Evolutionary conservation across 2,329 filamentous ascomycete genomes (phyloP).

Genomic region (Thielaviopsis cerberus): DNA sequence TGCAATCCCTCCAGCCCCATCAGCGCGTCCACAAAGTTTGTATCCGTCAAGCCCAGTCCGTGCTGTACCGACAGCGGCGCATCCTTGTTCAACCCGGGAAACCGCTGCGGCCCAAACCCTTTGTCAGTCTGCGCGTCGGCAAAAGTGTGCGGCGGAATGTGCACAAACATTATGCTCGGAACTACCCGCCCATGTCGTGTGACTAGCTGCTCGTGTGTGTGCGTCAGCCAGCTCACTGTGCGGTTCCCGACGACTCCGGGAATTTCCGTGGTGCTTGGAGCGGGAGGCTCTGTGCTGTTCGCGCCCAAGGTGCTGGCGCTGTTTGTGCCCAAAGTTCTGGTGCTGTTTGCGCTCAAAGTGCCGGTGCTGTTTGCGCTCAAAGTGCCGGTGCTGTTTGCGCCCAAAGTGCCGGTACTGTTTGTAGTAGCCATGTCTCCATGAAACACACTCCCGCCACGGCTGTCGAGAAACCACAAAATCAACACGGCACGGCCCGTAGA

Average conservation of each 20-base stretch:
- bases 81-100: conserved; percentile 18
- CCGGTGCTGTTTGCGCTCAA: not conserved
- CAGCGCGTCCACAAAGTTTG: conserved; percentile 33
- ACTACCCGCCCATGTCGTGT: conserved; percentile 15
- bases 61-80: conserved; percentile 17
- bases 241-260: conserved; percentile 4
- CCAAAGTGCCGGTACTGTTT: not conserved
- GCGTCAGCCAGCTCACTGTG: conserved; percentile 7
- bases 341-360: not conserved
- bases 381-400: not conserved
- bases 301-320: no score
- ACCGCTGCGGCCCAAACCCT: conserved; percentile 18
- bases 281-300: no score
- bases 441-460: conserved; percentile 30
- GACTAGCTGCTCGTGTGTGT: conserved; percentile 4
- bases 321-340: not conserved
- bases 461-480: conserved; percentile 58
- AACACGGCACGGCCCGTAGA: conserved; percentile 22
- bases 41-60: conserved; percentile 22
- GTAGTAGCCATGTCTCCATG: not conserved
- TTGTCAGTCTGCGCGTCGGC: conserved; percentile 13
- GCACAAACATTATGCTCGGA: conserved; percentile 30
- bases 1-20: conserved; percentile 27
- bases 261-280: not conserved
- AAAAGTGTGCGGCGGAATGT: conserved; percentile 25